Base-by-base conservation (phyloP, 2,329 filamentous ascomycete genomes). In the Elsinoe arachidis region DNA sequence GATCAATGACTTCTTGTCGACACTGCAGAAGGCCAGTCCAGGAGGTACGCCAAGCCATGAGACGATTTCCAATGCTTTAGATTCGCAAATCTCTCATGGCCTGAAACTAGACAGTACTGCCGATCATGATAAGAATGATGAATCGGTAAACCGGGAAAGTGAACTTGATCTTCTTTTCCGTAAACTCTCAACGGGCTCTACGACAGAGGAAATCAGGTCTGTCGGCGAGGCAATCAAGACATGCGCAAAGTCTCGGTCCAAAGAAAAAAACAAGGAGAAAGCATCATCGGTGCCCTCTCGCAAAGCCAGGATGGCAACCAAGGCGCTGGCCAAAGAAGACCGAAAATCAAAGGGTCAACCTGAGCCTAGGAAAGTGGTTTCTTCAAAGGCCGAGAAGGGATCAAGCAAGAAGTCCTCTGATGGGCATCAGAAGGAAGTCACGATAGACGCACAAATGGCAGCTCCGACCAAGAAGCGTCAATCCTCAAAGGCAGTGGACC, bases 1-100 rank as follows among this genome's bases (percentile, higher is more conserved):
- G 49, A 53, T 53, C 33, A 53, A 35, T 12, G 33, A 53, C 14
- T 53, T 53, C 35, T 19, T 53, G 2, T 38, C 49, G 9, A 53
- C 26, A 14, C 17, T 53, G 34, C 37, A 53, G 30, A 39, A 26
- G 10, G 41, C 41, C 26, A 23, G 41, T 17, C 41, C 41, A 4
- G 41, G 41, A 12, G 21, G 19, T 5, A 46, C 7, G 3, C 41
- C 17, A 12, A 14, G 10, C 10, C 21, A 46, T 12, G 41, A 7
- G 11, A n/a, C 41, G 3, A 26, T 26, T 4, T 26, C 41, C 10
- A 26, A 46, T 23, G 14, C 41, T 4, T n/a, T 14, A 4, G 21
- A 15, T 46, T 12, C 19, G 2, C 41, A 23, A 10, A 23, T n/a
- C 10, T 14, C 19, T 14, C 19, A 11, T 11, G 11, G 2, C 10